phyloP scores from a whole-genome alignment of 2,329 filamentous ascomycete genomes.

The Cryphonectria japonica region DNA sequence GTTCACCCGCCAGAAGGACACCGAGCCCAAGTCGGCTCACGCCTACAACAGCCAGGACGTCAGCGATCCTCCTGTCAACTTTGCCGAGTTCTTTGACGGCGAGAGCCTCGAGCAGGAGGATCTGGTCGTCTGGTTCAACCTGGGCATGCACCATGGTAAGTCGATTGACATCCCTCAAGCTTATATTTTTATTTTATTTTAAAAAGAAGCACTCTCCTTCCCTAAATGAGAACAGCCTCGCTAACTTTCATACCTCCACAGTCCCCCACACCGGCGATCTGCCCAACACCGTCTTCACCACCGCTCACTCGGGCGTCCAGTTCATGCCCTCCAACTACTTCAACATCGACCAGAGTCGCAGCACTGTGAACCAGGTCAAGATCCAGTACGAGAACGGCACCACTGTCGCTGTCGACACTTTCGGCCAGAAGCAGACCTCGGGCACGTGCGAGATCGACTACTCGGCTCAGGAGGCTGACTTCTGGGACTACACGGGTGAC shows the following conservation, averaged over 20 bases:
- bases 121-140: constrained; percentile 56
- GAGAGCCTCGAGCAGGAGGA: constrained; percentile 49
- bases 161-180: not conserved
- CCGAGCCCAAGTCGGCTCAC: constrained; percentile 51
- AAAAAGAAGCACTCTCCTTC: too few relatives aligned
- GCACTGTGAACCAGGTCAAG: constrained; percentile 46
- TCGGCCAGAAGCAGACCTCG: constrained; percentile 36
- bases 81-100: constrained; percentile 52
- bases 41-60: constrained; percentile 50
- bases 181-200: not conserved
- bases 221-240: too few relatives aligned
- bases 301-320: constrained; percentile 48
- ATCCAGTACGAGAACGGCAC: constrained; percentile 42
- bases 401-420: constrained; percentile 36
- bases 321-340: constrained; percentile 52
- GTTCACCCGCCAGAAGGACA: constrained; percentile 55
- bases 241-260: not conserved
- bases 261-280: constrained; percentile 49
- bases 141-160: constrained; percentile 56
- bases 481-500: constrained; percentile 40
- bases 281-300: constrained; percentile 49
- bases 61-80: constrained; percentile 53
- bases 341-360: constrained; percentile 42
- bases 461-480: constrained; percentile 33
- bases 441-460: constrained; percentile 37